phyloP scores from a whole-genome alignment of 805 yeast species.

The Candida suzukii region DNA sequence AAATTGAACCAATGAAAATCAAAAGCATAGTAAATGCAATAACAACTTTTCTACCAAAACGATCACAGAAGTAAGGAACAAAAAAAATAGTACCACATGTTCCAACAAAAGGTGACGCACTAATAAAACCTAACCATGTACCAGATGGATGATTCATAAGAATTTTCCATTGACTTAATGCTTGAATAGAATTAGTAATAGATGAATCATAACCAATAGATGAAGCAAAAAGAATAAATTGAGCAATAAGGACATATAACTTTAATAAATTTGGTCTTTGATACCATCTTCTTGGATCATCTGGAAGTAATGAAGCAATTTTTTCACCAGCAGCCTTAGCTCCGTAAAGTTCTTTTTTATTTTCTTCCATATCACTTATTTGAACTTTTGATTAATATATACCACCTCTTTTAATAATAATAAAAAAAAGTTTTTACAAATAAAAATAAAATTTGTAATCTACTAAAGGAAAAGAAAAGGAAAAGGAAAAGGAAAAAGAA shows the following conservation, averaged over 20 bases:
- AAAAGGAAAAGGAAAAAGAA: too few relatives aligned
- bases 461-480: too few relatives aligned
- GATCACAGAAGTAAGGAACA: conserved; percentile 4
- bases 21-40: conserved; percentile 6
- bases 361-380: not conserved
- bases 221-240: conserved; percentile 11
- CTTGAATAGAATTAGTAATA: conserved; percentile 12
- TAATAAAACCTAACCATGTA: conserved; percentile 14
- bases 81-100: conserved; percentile 11
- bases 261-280: conserved; percentile 10
- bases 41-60: conserved; percentile 10
- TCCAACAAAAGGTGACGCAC: conserved; percentile 14
- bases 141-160: conserved; percentile 12
- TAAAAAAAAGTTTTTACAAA: too few relatives aligned
- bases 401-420: too few relatives aligned
- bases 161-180: conserved; percentile 9
- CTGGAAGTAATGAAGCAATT: conserved; percentile 9
- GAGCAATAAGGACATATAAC: conserved; percentile 7
- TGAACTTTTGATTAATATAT: too few relatives aligned
- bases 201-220: conserved; percentile 15
- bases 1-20: conserved; percentile 11
- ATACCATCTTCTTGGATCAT: conserved; percentile 12
- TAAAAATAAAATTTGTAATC: too few relatives aligned
- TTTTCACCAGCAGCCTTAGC: conserved; percentile 7
- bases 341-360: not conserved